phyloP scores from a whole-genome alignment of 495 filamentous ascomycete species.

The Penicillium desertorum region DNA sequence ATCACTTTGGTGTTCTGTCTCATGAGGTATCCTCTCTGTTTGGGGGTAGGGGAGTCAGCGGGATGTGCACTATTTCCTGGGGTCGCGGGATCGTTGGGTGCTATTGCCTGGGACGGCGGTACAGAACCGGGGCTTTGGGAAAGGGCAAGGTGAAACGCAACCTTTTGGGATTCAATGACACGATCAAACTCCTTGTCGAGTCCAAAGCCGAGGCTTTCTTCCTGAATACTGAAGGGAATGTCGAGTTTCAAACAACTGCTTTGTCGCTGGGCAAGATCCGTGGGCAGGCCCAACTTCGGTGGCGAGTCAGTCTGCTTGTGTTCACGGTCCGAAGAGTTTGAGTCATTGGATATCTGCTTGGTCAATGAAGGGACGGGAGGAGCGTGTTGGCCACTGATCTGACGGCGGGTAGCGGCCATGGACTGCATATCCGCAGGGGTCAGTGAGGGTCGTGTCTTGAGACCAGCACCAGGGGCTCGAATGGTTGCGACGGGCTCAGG shows the following conservation, averaged over 20 bases:
- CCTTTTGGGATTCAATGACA: constrained; percentile 97
- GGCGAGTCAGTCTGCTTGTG: constrained; percentile 25
- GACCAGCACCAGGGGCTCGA: constrained; percentile 78
- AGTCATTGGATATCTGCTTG: constrained; percentile 37
- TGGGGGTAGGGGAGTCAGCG: constrained; percentile 58
- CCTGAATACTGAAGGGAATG: constrained; percentile 56
- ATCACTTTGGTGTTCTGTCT: constrained; percentile 97
- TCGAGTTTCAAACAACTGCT: constrained; percentile 64
- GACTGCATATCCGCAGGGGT: constrained; percentile 79
- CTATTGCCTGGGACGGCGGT: constrained; percentile 16
- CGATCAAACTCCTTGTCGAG: constrained; percentile 91
- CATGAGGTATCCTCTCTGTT: constrained; percentile 98
- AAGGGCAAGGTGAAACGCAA: constrained; percentile 62
- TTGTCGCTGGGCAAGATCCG: constrained; percentile 42
- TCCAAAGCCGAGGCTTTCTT: constrained; percentile 68
- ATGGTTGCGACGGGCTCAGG: constrained; percentile 88
- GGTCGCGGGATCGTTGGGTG: constrained; percentile 5
- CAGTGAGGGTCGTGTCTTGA: constrained; percentile 87
- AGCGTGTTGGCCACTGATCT: constrained; percentile 73
- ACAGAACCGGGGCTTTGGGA: constrained; percentile 27
- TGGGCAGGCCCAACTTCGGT: constrained; percentile 19
- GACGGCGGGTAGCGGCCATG: constrained; percentile 84
- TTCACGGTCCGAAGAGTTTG: constrained; percentile 26
- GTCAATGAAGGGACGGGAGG: constrained; percentile 56
- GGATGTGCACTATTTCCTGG: constrained; percentile 11